A percentile compares a stretch with the other conserved stretches of the same genome.
phyloP scores from a whole-genome alignment of 1,284 basidiomycete genomes.

The Mycosarcoma maydis region DNA sequence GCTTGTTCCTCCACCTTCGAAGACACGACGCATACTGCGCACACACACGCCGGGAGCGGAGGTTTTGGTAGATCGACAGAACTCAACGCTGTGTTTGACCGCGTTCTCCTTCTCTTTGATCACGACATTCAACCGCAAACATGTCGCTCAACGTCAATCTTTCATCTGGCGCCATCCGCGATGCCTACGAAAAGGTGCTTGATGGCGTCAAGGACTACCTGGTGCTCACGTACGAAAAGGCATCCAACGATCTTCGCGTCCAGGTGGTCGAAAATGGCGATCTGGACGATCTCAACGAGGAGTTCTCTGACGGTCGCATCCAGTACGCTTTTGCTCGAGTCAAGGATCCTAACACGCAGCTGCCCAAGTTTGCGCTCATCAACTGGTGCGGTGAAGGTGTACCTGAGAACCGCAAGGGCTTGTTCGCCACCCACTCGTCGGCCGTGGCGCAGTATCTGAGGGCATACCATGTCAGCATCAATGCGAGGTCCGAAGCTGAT shows the following conservation, averaged over 20 bases:
- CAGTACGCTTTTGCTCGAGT: slow-evolving; percentile 94
- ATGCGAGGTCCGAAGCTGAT: slow-evolving; percentile 85
- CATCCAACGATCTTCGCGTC: slow-evolving; percentile 88
- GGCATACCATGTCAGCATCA: slow-evolving; percentile 85
- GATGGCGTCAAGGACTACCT: slow-evolving; percentile 80
- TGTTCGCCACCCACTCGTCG: slow-evolving; percentile 86
- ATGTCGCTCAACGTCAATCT: slow-evolving; percentile 71
- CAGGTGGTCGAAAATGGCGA: slow-evolving; percentile 75
- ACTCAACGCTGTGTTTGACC: no score
- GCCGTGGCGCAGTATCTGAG: slow-evolving; percentile 84
- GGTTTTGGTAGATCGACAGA: no score
- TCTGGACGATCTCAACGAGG: slow-evolving; percentile 89
- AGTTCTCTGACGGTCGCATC: slow-evolving; percentile 92
- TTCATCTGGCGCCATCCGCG: slow-evolving; percentile 75
- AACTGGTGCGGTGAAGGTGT: slow-evolving; percentile 88
- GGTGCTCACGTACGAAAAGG: slow-evolving; percentile 85
- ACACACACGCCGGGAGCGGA: no score
- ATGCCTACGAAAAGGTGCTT: slow-evolving; percentile 64
- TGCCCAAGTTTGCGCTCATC: slow-evolving; percentile 90
- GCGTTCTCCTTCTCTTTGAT: background rate
- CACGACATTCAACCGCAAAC: background rate
- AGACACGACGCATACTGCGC: background rate
- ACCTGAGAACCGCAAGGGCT: slow-evolving; percentile 87
- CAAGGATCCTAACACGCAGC: slow-evolving; percentile 84
- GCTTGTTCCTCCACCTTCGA: slow-evolving; percentile 5